Conservation (phyloP, 139 green algal species). For the Micromonas commoda region DNA sequence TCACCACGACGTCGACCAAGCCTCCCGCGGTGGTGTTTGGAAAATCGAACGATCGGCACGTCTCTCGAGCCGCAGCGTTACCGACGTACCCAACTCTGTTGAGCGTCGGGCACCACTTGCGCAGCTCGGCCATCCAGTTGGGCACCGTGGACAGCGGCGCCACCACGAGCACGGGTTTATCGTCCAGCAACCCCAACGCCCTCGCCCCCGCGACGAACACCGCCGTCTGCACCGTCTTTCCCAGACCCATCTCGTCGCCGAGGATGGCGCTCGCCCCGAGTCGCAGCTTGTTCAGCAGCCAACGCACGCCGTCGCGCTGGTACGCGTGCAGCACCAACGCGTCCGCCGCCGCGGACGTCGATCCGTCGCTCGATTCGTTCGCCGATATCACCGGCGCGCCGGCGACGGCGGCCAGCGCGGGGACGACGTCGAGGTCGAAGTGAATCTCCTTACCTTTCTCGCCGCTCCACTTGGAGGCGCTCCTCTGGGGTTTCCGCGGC, state of each 20-base stretch:
- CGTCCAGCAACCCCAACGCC: neutral
- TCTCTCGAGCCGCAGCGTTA: conserved; percentile 52
- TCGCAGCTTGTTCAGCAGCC: neutral
- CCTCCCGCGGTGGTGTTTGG: conserved; percentile 4
- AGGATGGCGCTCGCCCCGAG: conserved; percentile 44
- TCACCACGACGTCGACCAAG: conserved; percentile 67
- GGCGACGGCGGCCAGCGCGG: neutral
- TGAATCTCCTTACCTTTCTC: neutral
- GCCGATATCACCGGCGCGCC: neutral
- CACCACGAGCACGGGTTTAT: conserved; percentile 73
- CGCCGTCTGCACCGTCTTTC: conserved; percentile 46
- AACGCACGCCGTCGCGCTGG: neutral
- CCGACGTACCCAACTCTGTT: conserved; percentile 83
- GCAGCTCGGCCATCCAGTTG: conserved; percentile 87
- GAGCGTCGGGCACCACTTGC: conserved; percentile 61
- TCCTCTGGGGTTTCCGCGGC: neutral
- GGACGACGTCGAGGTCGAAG: neutral
- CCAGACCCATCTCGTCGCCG: conserved; percentile 71
- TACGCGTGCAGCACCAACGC: neutral
- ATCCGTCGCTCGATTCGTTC: neutral
- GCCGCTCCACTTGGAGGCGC: no score
- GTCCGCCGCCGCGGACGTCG: neutral
- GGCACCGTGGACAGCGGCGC: conserved; percentile 80
- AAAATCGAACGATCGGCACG: conserved; percentile 61
- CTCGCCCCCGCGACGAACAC: conserved; percentile 48